A percentile compares a stretch with the other conserved stretches of the same genome.
Evolutionary conservation across 768 basidiomycete genomes (phyloP).

Genomic region (Dendrothele bispora): DNA sequence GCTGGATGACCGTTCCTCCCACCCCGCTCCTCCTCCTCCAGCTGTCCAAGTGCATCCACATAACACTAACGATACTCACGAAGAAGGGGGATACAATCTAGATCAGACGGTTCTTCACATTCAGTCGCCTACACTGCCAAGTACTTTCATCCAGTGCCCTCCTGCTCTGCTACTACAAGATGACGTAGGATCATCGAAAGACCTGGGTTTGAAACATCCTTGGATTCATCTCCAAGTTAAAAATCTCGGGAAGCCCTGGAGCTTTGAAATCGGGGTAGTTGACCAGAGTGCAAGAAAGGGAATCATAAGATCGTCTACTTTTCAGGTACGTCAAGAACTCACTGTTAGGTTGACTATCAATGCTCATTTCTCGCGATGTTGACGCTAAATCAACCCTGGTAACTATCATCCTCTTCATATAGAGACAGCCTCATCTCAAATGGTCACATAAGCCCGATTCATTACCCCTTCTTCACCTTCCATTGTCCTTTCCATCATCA

Average conservation of each 20-base stretch:
- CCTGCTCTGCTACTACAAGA: too few relatives aligned
- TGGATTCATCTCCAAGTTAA: conserved; percentile 81
- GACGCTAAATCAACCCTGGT: not conserved
- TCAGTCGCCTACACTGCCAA: conserved; percentile 71
- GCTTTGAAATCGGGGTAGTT: conserved; percentile 75
- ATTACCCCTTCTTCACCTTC: conserved; percentile 69
- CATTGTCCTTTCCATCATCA: conserved; percentile 59
- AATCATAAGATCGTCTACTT: conserved; percentile 69
- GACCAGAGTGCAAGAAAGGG: conserved; percentile 63
- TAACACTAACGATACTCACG: conserved; percentile 27
- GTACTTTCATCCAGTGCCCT: conserved; percentile 69
- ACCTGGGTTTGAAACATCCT: conserved; percentile 62
- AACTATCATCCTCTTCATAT: conserved; percentile 6
- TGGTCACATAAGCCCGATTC: conserved; percentile 27
- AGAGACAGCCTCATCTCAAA: conserved; percentile 59
- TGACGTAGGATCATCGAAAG: conserved; percentile 18
- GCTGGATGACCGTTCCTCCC: conserved; percentile 56
- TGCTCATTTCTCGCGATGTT: conserved; percentile 5
- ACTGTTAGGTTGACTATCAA: too few relatives aligned
- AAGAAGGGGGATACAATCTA: conserved; percentile 30
- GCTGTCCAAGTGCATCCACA: conserved; percentile 46
- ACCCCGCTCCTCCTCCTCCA: conserved; percentile 49
- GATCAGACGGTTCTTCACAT: conserved; percentile 75
- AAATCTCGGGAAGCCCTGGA: conserved; percentile 66
- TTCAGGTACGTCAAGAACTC: conserved; percentile 78